Evolutionary conservation across 1,139 yeast genomes (phyloP), one percentile per base, ranked within the genome.

Genomic region (Yamadazyma jaroonii): DNA sequence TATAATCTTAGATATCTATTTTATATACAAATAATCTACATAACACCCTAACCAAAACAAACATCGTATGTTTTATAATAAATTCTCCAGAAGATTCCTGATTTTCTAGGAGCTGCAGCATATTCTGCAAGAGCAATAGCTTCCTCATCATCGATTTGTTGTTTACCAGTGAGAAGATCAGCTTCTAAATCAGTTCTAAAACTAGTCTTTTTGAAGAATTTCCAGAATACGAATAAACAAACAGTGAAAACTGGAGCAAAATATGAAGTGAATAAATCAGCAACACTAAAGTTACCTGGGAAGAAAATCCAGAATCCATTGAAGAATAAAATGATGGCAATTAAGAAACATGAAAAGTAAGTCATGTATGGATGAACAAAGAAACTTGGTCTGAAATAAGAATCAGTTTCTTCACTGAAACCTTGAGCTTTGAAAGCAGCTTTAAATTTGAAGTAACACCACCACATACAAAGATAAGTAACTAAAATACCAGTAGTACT

Each of bases 401-500:
- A 48, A 23, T 44, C 49, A n/a, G 50, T 54, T 17, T 53, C 44
- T 31, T 53, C 50, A 34, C 52, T 54, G 13, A 51, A 43, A 4
- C 66, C 64, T 46, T 66, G 72, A 6, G 62, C 67, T 10, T 40
- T 49, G 45, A 61, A 56, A 0, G 68, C 69, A 34, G 40, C 53
- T 44, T 61, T 59, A 46, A 65, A 63, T 44, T 61, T 60, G 53
- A 64, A 64, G 53, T 74, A 78, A 38, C 71, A 56, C 47, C 67
- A 56, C 56, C 79, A 74, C 40, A 77, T 69, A 41, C 71, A 62
- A 9, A 72, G 61, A 66, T 79, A 78, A 11, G 78, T 67, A 13
- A 30, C 32, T 47, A 78, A 69, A 33, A 77, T 62, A 9, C 81
- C 77, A 20, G 79, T 76, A 13, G 82, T 78, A 34, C 66, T 54